Evolutionary conservation across 495 filamentous ascomycete genomes (phyloP).

Genomic region (Barbatosphaeria neglecta): DNA sequence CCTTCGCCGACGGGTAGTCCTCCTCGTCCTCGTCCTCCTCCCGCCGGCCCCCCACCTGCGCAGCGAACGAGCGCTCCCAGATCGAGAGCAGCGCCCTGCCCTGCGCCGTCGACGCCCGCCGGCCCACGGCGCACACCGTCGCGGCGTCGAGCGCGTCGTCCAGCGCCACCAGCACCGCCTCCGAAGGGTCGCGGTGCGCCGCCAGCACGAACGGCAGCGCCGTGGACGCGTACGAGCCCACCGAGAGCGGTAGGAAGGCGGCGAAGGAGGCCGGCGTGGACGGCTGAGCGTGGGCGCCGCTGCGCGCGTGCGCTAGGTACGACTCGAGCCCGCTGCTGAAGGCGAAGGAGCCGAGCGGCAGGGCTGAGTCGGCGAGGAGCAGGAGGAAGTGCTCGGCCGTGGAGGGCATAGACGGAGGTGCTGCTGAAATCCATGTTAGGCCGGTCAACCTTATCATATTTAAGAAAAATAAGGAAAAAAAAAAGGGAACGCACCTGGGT

Average conservation of each 20-base stretch:
- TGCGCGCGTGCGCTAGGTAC: constrained; percentile 68
- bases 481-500: neutral
- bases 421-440: no score
- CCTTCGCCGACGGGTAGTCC: no score
- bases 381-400: constrained; percentile 62
- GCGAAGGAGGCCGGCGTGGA: constrained; percentile 53
- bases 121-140: constrained; percentile 75
- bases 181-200: constrained; percentile 50
- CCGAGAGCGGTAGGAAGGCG: constrained; percentile 65
- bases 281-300: constrained; percentile 8
- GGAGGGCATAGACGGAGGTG: neutral
- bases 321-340: constrained; percentile 93
- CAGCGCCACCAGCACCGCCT: constrained; percentile 36
- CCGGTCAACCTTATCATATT: no score
- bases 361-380: constrained; percentile 87
- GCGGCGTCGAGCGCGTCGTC: constrained; percentile 83
- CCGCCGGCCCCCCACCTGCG: constrained; percentile 1
- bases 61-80: constrained; percentile 71
- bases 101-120: constrained; percentile 73
- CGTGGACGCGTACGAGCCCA: constrained; percentile 65
- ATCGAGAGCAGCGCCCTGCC: constrained; percentile 75
- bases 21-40: neutral
- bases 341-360: constrained; percentile 92
- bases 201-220: constrained; percentile 77
- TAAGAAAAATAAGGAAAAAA: neutral